Percentiles rank a stretch among this genome's conserved stretches.
Evolutionary conservation across 164 flowering plant genomes (phyloP).

Genomic region (Malania oleifera): DNA sequence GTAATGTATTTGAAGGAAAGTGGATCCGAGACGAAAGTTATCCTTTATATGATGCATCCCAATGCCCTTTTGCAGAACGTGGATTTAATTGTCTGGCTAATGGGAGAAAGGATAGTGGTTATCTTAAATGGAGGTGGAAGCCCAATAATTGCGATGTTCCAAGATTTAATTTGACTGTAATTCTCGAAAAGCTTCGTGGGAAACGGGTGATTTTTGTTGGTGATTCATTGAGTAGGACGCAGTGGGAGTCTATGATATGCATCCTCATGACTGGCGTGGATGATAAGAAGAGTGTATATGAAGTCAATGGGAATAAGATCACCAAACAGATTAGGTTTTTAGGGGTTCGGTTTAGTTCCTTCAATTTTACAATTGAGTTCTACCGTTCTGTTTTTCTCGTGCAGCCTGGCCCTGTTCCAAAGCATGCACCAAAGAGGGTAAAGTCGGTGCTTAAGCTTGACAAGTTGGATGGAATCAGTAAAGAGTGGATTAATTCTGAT

Average conservation of each 20-base stretch:
- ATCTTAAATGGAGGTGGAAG: conserved; percentile 81
- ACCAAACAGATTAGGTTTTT: conserved; percentile 61
- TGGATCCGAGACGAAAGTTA: conserved; percentile 67
- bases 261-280: conserved; percentile 71
- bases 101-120: conserved; percentile 63
- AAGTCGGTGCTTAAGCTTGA: conserved; percentile 54
- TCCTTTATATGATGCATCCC: conserved; percentile 71
- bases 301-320: conserved; percentile 62
- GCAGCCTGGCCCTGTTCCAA: conserved; percentile 48
- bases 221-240: conserved; percentile 85
- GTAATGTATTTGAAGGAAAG: conserved; percentile 66
- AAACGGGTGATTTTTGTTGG: conserved; percentile 80
- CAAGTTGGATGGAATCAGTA: conserved; percentile 50
- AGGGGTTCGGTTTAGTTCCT: conserved; percentile 50
- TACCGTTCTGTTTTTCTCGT: conserved; percentile 71
- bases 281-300: conserved; percentile 65
- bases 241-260: conserved; percentile 86
- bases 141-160: conserved; percentile 74
- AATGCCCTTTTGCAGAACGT: conserved; percentile 70
- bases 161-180: conserved; percentile 32
- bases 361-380: conserved; percentile 52
- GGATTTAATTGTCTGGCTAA: conserved; percentile 81
- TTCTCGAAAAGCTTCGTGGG: conserved; percentile 54
- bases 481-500: conserved; percentile 72
- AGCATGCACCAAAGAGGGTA: conserved; percentile 55